Evolutionary conservation across 345 rosid genomes (phyloP), one percentile per base, ranked within the genome.

Genomic region (Ceriops decandra): DNA sequence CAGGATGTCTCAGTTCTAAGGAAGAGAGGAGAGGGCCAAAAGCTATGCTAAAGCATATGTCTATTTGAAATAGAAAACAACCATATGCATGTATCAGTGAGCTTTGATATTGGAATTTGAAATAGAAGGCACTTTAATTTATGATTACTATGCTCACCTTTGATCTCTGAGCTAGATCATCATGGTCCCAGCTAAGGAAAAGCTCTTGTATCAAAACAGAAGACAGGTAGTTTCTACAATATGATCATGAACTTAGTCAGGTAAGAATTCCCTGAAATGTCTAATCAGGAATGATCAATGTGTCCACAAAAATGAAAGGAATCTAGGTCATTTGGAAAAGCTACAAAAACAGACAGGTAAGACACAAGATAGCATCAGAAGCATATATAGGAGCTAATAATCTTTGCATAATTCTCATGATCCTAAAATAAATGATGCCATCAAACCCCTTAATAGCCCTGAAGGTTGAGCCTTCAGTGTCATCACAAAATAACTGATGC

Each of bases 131-230:
- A 35, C 20, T 61, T 13, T 16, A 19, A 62, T 59, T 35, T 16
- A 52, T 28, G 10, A 52, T 8, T 6, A 52, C 13, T 7, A 28
- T 67, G 60, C 79, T 83, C 63, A 89, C 99, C 96, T 95, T 91
- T 31, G 95, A 88, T 68, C 98, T 89, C 74, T 86, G 93, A 77
- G 93, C 86, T 70, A 95, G 76, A 83, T 95, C 99, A 79, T 91
- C 98, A 69, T 95, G 99, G 80, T 95, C 99, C 92, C 95, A 90
- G 58, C 93, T 85, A 64, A 95, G 92, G 80, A 95, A 95, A 77
- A 95, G 81, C 81, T 95, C 99, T 81, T 91, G 99, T 78, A 95
- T 86, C 74, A 91, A 82, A 74, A 95, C 88, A 35, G 98, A 95
- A 31, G 99, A 88, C 71, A 95, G 92, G 78, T 91, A 95, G 82